Percentiles rank a stretch among this genome's conserved stretches.
Evolutionary conservation across 2,329 filamentous ascomycete genomes (phyloP).

Genomic region (Alternaria atra): DNA sequence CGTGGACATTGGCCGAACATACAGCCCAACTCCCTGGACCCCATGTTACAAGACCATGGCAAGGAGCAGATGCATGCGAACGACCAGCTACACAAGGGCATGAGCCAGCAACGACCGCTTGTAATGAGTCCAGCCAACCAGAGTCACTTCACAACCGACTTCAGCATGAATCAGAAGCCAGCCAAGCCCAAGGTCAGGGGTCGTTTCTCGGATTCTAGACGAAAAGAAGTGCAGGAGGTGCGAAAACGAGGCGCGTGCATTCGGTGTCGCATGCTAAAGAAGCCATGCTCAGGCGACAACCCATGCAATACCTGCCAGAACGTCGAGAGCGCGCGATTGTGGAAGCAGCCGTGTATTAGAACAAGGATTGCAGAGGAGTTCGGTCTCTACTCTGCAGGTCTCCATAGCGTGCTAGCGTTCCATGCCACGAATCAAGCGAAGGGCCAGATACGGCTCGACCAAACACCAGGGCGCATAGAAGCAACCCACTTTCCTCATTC

Average conservation of each 20-base stretch:
- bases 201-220: conserved; percentile 64
- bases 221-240: conserved; percentile 67
- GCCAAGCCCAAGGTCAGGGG: conserved; percentile 61
- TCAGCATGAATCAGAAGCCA: conserved; percentile 52
- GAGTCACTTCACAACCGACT: conserved; percentile 51
- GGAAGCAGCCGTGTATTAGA: conserved; percentile 68
- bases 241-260: conserved; percentile 69
- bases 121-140: conserved; percentile 50
- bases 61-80: conserved; percentile 38
- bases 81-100: conserved; percentile 31
- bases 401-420: conserved; percentile 63
- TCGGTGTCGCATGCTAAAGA: conserved; percentile 71
- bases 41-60: conserved; percentile 46
- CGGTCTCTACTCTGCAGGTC: conserved; percentile 63
- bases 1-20: conserved; percentile 45
- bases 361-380: conserved; percentile 67
- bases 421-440: conserved; percentile 61
- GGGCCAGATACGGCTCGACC: conserved; percentile 58
- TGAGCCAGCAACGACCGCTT: conserved; percentile 47
- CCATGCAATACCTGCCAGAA: conserved; percentile 67
- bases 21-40: conserved; percentile 43
- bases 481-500: conserved; percentile 61
- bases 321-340: conserved; percentile 68
- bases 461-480: conserved; percentile 62
- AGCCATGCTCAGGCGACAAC: conserved; percentile 68